phyloP scores from a whole-genome alignment of 2,329 filamentous ascomycete genomes.

The Huntiella moniliformis region DNA sequence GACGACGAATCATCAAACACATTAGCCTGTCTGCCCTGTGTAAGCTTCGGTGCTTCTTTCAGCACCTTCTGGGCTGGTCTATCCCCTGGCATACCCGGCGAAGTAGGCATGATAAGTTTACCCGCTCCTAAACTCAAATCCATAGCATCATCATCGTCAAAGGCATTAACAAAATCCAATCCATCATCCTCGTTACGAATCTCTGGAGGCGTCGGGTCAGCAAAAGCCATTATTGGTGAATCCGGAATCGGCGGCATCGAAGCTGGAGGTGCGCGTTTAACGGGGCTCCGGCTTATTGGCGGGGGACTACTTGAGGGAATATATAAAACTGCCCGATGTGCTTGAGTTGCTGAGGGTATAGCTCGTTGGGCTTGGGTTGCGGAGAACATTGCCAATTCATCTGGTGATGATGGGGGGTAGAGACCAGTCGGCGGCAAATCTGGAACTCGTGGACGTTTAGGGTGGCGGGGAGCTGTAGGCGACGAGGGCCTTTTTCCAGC shows the following conservation, averaged over 20 bases:
- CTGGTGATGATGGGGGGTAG: background rate
- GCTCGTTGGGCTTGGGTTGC: background rate
- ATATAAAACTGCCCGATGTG: background rate
- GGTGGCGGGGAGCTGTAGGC: constrained; percentile 1
- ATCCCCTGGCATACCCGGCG: background rate
- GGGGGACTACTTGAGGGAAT: constrained; percentile 10
- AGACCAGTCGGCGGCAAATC: background rate
- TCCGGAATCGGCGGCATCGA: background rate
- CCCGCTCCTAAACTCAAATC: background rate
- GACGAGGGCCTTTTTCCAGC: constrained; percentile 7
- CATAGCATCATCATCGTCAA: background rate
- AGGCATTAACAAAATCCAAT: constrained; percentile 12
- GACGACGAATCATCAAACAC: too few relatives aligned
- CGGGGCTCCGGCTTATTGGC: background rate
- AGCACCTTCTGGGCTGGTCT: background rate
- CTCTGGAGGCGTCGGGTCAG: too few relatives aligned
- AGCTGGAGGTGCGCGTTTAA: background rate
- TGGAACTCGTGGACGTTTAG: constrained; percentile 7
- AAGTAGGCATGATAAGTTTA: constrained; percentile 3
- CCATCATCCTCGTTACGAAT: too few relatives aligned
- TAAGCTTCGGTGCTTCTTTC: background rate
- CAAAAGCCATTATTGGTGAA: too few relatives aligned
- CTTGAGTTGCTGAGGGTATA: background rate
- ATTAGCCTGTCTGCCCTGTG: too few relatives aligned
- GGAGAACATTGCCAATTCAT: constrained; percentile 1